Percentiles rank a stretch among this genome's conserved stretches.
These are phyloP conservation scores for Ramaria sp. DNA, from an alignment of 768 basidiomycete genomes.

Conservation along the genomic window DNA sequence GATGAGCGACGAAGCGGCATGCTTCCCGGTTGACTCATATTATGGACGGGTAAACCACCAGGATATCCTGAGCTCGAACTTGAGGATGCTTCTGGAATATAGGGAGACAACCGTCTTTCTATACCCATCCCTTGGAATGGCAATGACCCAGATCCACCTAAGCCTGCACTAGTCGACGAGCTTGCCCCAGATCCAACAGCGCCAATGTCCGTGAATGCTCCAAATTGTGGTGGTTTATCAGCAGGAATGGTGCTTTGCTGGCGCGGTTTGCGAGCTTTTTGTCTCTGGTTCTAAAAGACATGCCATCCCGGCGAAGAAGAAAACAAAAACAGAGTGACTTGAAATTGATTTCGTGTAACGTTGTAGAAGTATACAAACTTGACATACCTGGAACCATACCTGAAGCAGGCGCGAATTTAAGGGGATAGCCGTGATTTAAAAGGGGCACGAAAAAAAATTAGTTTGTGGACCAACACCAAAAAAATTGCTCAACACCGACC, in stretches of 20 bases:
- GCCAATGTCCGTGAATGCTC: slow-evolving; percentile 44
- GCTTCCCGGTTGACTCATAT: background rate
- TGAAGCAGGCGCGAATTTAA: slow-evolving; percentile 17
- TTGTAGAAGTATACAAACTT: slow-evolving; percentile 35
- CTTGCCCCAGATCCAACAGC: too few relatives aligned
- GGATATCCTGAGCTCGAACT: slow-evolving; percentile 23
- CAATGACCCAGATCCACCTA: too few relatives aligned
- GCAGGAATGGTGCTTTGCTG: slow-evolving; percentile 32
- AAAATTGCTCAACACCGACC: slow-evolving; percentile 33
- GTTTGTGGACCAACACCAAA: too few relatives aligned
- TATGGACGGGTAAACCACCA: slow-evolving; percentile 15
- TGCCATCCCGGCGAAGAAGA: background rate
- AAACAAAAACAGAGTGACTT: slow-evolving; percentile 14
- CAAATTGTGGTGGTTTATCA: slow-evolving; percentile 49
- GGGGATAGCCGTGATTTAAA: too few relatives aligned
- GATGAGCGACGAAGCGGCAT: background rate
- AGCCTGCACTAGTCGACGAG: too few relatives aligned
- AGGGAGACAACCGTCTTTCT: slow-evolving; percentile 36
- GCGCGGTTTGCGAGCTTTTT: slow-evolving; percentile 73
- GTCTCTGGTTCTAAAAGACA: slow-evolving; percentile 74
- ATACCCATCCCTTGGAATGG: slow-evolving; percentile 6
- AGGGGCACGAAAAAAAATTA: too few relatives aligned
- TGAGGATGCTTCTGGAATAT: slow-evolving; percentile 32
- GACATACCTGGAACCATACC: slow-evolving; percentile 87
- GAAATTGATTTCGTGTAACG: background rate